Conservation (phyloP, 1,284 basidiomycete species). For the Ustilago shanxiensis region DNA sequence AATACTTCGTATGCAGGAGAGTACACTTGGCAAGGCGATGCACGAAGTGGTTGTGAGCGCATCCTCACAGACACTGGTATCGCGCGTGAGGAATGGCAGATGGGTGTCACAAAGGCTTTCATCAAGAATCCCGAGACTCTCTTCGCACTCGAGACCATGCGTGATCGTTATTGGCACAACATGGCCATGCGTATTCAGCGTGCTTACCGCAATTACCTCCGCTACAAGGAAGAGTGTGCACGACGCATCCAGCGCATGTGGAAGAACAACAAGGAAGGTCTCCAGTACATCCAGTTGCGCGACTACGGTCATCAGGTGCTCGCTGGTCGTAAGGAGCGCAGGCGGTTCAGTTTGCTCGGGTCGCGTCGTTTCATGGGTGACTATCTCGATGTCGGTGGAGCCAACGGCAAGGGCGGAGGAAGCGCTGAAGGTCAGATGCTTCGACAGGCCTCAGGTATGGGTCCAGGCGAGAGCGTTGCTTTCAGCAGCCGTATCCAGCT, state of each 20-base stretch:
- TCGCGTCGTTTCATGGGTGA: conserved; percentile 97
- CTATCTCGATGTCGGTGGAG: conserved; percentile 87
- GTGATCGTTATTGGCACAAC: conserved; percentile 99
- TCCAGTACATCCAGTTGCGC: conserved; percentile 87
- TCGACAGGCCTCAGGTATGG: conserved; percentile 79
- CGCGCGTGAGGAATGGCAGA: conserved; percentile 97
- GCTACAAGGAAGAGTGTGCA: conserved; percentile 95
- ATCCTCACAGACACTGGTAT: conserved; percentile 96
- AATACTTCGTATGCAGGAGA: conserved; percentile 98
- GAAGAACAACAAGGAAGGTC: conserved; percentile 95
- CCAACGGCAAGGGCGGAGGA: conserved; percentile 73
- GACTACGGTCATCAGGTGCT: conserved; percentile 95
- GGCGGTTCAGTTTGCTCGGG: conserved; percentile 91
- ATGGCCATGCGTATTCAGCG: conserved; percentile 98
- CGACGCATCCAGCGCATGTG: conserved; percentile 96
- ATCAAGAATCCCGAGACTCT: conserved; percentile 99
- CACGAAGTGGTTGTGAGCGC: conserved; percentile 89
- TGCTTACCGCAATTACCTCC: conserved; percentile 93
- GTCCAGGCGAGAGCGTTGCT: conserved; percentile 68
- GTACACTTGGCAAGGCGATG: conserved; percentile 94
- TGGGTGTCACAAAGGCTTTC: conserved; percentile 98
- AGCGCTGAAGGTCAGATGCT: conserved; percentile 84
- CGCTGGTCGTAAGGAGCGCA: conserved; percentile 90
- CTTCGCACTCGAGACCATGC: conserved; percentile 98
- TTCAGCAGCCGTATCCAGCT: conserved; percentile 90